phyloP scores from a whole-genome alignment of 805 yeast species.

The Metschnikowia picachoensis region DNA sequence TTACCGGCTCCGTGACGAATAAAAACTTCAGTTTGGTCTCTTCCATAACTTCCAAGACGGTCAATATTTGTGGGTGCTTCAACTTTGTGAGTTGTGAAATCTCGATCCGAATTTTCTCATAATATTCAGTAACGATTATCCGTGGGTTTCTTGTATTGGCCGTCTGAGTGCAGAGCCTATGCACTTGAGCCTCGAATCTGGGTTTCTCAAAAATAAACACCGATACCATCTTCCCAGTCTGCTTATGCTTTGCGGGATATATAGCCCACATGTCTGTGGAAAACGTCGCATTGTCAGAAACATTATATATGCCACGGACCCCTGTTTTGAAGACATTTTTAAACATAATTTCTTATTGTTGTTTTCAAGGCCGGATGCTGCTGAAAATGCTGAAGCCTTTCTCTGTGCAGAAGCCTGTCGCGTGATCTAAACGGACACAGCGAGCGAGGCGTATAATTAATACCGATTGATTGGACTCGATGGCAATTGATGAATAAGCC shows the following conservation, averaged over 20 bases:
- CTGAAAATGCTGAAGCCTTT: too few species aligned
- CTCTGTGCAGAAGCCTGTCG: too few species aligned
- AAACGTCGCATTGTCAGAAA: slow-evolving; percentile 69
- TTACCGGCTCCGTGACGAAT: slow-evolving; percentile 82
- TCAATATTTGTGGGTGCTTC: slow-evolving; percentile 84
- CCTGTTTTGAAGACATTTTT: slow-evolving; percentile 54
- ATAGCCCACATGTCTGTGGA: slow-evolving; percentile 79
- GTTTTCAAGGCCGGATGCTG: too few species aligned
- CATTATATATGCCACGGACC: slow-evolving; percentile 61
- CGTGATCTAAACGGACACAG: too few species aligned
- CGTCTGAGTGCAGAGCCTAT: slow-evolving; percentile 29
- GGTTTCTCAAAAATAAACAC: slow-evolving; percentile 86
- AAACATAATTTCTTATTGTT: slow-evolving; percentile 36
- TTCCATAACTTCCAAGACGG: slow-evolving; percentile 84
- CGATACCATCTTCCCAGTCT: slow-evolving; percentile 60
- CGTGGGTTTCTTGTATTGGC: slow-evolving; percentile 42
- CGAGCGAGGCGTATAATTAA: too few species aligned
- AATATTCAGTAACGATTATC: slow-evolving; percentile 56
- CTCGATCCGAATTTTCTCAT: slow-evolving; percentile 62
- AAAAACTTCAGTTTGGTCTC: slow-evolving; percentile 72
- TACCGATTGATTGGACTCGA: too few species aligned
- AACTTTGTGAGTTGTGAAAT: slow-evolving; percentile 71
- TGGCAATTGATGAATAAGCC: too few species aligned
- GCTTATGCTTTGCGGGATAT: slow-evolving; percentile 74
- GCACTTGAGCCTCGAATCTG: slow-evolving; percentile 56